Evolutionary conservation across 2,329 filamentous ascomycete genomes (phyloP).

Genomic region (Stagonosporopsis vannaccii): DNA sequence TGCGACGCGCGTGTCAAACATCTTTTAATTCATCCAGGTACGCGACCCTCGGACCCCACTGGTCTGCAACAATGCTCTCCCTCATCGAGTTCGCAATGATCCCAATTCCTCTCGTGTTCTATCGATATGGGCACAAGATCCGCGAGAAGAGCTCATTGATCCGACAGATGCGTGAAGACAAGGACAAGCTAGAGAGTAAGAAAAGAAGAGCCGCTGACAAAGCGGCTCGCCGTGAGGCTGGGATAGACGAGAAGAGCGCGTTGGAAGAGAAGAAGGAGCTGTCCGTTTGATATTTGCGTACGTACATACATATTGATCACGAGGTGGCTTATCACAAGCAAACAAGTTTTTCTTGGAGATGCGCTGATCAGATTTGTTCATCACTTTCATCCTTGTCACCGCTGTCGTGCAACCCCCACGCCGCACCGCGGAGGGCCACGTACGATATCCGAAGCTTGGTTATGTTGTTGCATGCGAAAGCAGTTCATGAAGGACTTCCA

Average conservation of each 20-base stretch:
- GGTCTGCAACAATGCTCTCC: slow-evolving; percentile 79
- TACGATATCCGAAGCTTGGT: too few species aligned
- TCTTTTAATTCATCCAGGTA: slow-evolving; percentile 57
- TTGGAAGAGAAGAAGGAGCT: slow-evolving; percentile 17
- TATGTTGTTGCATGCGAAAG: background rate
- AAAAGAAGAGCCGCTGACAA: slow-evolving; percentile 49
- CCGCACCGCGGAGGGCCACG: too few species aligned
- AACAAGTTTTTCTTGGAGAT: background rate
- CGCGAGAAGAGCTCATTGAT: slow-evolving; percentile 64
- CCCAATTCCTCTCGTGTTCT: slow-evolving; percentile 83
- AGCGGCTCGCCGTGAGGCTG: slow-evolving; percentile 52
- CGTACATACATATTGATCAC: background rate
- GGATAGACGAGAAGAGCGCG: slow-evolving; percentile 5
- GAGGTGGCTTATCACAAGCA: background rate
- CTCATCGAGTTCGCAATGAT: slow-evolving; percentile 76
- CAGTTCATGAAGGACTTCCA: background rate
- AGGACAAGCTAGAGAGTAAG: slow-evolving; percentile 51
- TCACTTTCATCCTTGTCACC: too few species aligned
- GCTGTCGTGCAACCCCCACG: too few species aligned
- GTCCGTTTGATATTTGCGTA: background rate
- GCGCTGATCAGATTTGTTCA: background rate
- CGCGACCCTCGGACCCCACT: slow-evolving; percentile 71
- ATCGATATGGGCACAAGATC: slow-evolving; percentile 66
- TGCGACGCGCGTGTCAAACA: too few species aligned
- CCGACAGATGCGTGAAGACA: slow-evolving; percentile 53